phyloP scores from a whole-genome alignment of 805 yeast genomes.

The Ogataea minuta region DNA sequence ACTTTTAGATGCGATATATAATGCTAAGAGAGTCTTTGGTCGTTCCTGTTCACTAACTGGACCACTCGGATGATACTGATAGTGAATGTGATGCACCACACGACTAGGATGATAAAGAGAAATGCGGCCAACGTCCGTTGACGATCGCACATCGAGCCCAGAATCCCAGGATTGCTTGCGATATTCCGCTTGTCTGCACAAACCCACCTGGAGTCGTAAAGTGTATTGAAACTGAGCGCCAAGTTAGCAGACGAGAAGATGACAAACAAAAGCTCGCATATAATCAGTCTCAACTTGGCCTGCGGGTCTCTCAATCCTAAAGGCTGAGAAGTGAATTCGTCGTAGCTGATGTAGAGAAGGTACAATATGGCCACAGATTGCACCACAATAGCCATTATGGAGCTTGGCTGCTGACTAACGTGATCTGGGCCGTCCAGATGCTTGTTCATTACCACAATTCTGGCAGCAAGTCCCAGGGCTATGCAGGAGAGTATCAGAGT shows the following conservation, averaged over 20 bases:
- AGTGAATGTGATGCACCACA: constrained; percentile 86
- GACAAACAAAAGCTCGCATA: constrained; percentile 82
- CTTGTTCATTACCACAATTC: constrained; percentile 47
- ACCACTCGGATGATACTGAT: constrained; percentile 82
- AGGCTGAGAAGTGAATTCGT: constrained; percentile 91
- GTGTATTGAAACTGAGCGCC: constrained; percentile 79
- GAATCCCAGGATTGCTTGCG: constrained; percentile 26
- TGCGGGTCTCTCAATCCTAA: constrained; percentile 83
- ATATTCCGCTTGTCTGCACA: constrained; percentile 37
- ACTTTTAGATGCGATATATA: constrained; percentile 9
- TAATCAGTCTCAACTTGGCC: constrained; percentile 75
- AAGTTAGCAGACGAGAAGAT: constrained; percentile 87
- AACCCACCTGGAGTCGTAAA: constrained; percentile 82
- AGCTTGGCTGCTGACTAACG: constrained; percentile 77
- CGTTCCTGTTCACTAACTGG: constrained; percentile 47
- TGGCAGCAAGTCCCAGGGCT: constrained; percentile 70
- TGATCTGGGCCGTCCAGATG: constrained; percentile 34
- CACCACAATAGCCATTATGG: constrained; percentile 88
- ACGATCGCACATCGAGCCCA: constrained; percentile 62
- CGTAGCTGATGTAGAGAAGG: constrained; percentile 77
- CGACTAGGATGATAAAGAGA: constrained; percentile 66
- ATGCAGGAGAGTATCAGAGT: constrained; percentile 57
- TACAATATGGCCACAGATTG: constrained; percentile 77
- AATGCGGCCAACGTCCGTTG: constrained; percentile 80
- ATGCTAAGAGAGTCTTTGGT: constrained; percentile 11